Base-by-base conservation (phyloP, 2,329 filamentous ascomycete species). In the Fusarium sp. region DNA sequence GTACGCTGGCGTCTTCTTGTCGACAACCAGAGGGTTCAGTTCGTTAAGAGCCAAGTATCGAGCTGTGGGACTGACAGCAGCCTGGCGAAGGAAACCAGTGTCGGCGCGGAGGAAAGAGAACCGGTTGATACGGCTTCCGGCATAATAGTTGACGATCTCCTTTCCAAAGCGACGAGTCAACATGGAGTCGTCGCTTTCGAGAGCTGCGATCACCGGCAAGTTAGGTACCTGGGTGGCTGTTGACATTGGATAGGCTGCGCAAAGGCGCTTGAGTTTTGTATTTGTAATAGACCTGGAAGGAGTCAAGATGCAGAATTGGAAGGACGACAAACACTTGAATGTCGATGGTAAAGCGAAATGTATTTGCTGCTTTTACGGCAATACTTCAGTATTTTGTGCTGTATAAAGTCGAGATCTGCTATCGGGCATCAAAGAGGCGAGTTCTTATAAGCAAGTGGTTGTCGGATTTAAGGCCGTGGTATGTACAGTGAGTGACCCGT, bases 111-210 rank as follows among this genome's bases (percentile, higher is more conserved):
- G 83, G 80, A 95, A 96, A 16, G 91, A 92, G 46, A 94, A 86
- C 45, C 92, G 89, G 82, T 96, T 95, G 59, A 95, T 80, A 8
- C 90, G 91, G 56, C 88, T 91, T 71, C 92, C 91, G 50, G 91
- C 89, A 80, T 94, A 96, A 86, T 96, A 96, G 80, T 95, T 96
- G 76, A 90, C 86, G 65, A 92, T 84, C 80, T 95, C 92, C 71
- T 87, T 89, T 79, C 92, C 92, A 80, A 94, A 95, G 76, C 90
- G 92, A 62, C 88, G 84, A 72, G 89, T 88, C 74, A 96, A 83
- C 89, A 93, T 93, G 13, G 86, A 88, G 78, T 85, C 81, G 79
- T 86, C 79, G 78, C 80, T 78, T 64, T 77, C 76, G 66, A 85
- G 78, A 65, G 74, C 79, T 56, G 82, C 79, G 57, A 84, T 79